Base-by-base conservation (phyloP, 2,329 filamentous ascomycete species). In the Colletotrichum zoysiae region DNA sequence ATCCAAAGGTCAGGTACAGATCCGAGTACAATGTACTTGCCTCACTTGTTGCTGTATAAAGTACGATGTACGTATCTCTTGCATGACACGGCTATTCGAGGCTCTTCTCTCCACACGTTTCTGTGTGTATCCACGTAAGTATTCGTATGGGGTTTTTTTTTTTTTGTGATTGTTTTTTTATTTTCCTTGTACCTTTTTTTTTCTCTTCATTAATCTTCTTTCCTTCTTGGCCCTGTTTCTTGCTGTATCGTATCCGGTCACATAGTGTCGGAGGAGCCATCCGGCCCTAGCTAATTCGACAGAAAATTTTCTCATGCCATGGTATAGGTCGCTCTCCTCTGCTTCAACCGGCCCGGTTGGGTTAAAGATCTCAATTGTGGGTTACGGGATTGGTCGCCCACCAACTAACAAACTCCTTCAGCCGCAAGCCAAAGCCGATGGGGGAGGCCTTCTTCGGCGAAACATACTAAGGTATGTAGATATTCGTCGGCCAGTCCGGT, bases 1-100 rank as follows among this genome's bases (percentile, higher is more conserved):
- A 11, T 35, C 8, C 9, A 1, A 38, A 18, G 4, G 14, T 9
- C 18, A 46, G 44, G 20, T 46, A 38, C 35, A 11, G 35, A 38
- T 11, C 35, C 35, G 35, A 38, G 35, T 38, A 11, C 35, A 38
- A 38, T 38, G 35, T 38, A 46, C 18, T 8, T 44, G 6, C 40
- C 14, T 44, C 38, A 71, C 53, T 11, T 18, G 30, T 12, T 1
- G 20, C 8, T 62, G 38, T 38, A 61, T 33, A 5, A 3, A 30
- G 30, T 30, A 30, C 9, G 35, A 5, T 33, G 8, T 63, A 59
- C 65, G 59, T 64, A 56, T 55, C 59, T 55, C 23, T 40, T 20
- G 9, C 56, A 60, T 55, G 35, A 48, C 38, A 70, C 70, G 70
- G 70, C 70, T 73, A 73, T 73, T 71, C 60, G 70, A 73, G 67